phyloP scores from a whole-genome alignment of 352 stramenopile genomes.

The Globisporangium irregulare region DNA sequence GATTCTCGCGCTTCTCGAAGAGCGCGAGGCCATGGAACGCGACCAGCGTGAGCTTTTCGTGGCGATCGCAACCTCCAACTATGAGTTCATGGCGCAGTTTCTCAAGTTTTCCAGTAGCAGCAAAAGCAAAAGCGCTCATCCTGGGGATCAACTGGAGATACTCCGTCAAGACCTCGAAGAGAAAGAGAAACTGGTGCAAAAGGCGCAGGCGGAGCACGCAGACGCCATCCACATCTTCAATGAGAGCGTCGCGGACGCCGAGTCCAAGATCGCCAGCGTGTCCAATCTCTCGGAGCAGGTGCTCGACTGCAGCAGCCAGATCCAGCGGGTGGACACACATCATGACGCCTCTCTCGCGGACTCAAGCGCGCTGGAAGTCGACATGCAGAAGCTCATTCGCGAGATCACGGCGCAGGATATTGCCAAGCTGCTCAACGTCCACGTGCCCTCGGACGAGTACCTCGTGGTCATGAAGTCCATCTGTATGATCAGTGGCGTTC shows the following conservation, averaged over 20 bases:
- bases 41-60: conserved; percentile 59
- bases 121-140: background rate
- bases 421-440: conserved; percentile 52
- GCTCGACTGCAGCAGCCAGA: conserved; percentile 50
- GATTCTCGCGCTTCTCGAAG: conserved; percentile 46
- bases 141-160: conserved; percentile 16
- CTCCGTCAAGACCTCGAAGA: conserved; percentile 23
- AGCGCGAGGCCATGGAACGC: conserved; percentile 41
- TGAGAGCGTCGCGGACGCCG: conserved; percentile 66
- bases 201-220: conserved; percentile 25
- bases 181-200: conserved; percentile 22
- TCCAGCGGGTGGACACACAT: conserved; percentile 43
- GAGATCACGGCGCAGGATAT: conserved; percentile 77
- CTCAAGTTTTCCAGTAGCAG: conserved; percentile 34
- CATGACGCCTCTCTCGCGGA: conserved; percentile 57
- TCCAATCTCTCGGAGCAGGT: conserved; percentile 46
- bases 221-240: conserved; percentile 54
- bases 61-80: conserved; percentile 70
- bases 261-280: conserved; percentile 51
- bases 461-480: conserved; percentile 74
- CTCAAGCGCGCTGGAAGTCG: conserved; percentile 51
- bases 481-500: conserved; percentile 58
- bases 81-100: conserved; percentile 43
- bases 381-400: conserved; percentile 58
- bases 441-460: conserved; percentile 44